These are phyloP conservation scores for Pseudogymnoascus sp. DNA, from an alignment of 2,329 filamentous ascomycete genomes.

Conservation along the genomic window DNA sequence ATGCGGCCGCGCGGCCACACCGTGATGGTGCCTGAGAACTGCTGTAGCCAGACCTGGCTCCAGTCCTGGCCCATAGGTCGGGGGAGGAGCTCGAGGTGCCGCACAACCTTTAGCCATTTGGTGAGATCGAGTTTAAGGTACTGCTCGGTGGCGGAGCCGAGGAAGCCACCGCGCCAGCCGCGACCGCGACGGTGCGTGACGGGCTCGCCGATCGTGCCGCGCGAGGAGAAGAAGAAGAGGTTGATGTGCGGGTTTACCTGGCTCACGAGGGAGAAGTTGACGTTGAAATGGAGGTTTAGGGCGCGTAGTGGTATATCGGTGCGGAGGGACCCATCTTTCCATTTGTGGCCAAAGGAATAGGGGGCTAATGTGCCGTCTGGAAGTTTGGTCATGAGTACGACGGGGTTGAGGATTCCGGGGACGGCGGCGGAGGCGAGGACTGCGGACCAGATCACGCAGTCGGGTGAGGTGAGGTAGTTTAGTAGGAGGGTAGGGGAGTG, in stretches of 20 bases:
- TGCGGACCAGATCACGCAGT: conserved; percentile 98
- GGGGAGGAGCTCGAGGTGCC: conserved; percentile 85
- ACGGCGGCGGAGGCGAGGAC: conserved; percentile 92
- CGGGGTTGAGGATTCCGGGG: conserved; percentile 89
- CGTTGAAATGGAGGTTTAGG: conserved; percentile 94
- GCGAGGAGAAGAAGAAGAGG: conserved; percentile 95
- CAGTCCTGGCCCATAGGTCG: conserved; percentile 90
- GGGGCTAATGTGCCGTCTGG: conserved; percentile 69
- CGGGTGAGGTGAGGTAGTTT: conserved; percentile 90
- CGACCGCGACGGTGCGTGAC: conserved; percentile 89
- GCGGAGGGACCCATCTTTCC: conserved; percentile 92
- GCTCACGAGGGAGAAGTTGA: conserved; percentile 87
- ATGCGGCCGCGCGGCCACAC: conserved; percentile 82
- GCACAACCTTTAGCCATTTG: conserved; percentile 94
- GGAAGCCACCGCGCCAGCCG: conserved; percentile 91
- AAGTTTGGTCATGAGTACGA: conserved; percentile 87
- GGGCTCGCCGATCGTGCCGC: conserved; percentile 83
- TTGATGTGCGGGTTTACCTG: conserved; percentile 97
- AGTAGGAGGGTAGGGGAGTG: conserved; percentile 83
- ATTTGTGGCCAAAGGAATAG: conserved; percentile 97
- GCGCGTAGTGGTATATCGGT: conserved; percentile 95
- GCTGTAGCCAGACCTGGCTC: conserved; percentile 92
- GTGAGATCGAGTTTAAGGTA: conserved; percentile 94
- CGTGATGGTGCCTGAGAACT: conserved; percentile 89
- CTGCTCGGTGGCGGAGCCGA: conserved; percentile 86